These are phyloP conservation scores for Hortaea werneckii DNA, from an alignment of 2,329 filamentous ascomycete species.

Conservation along the genomic window DNA sequence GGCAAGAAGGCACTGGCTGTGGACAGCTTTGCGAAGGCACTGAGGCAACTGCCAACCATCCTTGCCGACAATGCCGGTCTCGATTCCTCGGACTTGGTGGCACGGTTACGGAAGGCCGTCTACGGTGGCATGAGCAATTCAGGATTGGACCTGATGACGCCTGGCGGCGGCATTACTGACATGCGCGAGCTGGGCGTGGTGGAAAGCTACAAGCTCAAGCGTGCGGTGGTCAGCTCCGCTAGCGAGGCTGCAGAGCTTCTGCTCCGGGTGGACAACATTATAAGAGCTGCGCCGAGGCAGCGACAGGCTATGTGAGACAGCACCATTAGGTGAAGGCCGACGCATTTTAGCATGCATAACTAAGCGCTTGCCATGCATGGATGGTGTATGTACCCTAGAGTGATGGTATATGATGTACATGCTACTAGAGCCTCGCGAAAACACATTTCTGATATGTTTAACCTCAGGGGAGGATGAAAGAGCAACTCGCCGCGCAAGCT, in stretches of 20 bases:
- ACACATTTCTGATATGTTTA: no score
- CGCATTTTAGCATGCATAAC: not conserved
- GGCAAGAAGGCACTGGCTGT: conserved; percentile 96
- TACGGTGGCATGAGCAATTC: conserved; percentile 92
- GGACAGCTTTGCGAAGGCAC: conserved; percentile 74
- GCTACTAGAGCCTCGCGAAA: not conserved
- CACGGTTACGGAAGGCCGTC: conserved; percentile 81
- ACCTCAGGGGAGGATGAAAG: no score
- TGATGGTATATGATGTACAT: not conserved
- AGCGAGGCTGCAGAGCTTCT: conserved; percentile 94
- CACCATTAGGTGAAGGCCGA: not conserved
- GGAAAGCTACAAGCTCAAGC: conserved; percentile 98
- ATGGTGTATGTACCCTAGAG: not conserved
- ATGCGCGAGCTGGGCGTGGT: conserved; percentile 94
- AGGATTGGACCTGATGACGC: conserved; percentile 77
- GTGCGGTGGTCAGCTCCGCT: conserved; percentile 91
- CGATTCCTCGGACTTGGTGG: conserved; percentile 88
- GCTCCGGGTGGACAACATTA: conserved; percentile 94
- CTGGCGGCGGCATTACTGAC: conserved; percentile 84
- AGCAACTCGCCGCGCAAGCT: no score
- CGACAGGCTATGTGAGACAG: conserved; percentile 58
- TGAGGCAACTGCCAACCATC: conserved; percentile 90
- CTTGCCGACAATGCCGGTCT: conserved; percentile 95
- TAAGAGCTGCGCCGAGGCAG: conserved; percentile 78
- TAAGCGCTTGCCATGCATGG: not conserved